These are phyloP conservation scores for Priceomyces medius DNA, from an alignment of 805 yeast species.

Conservation along the genomic window DNA sequence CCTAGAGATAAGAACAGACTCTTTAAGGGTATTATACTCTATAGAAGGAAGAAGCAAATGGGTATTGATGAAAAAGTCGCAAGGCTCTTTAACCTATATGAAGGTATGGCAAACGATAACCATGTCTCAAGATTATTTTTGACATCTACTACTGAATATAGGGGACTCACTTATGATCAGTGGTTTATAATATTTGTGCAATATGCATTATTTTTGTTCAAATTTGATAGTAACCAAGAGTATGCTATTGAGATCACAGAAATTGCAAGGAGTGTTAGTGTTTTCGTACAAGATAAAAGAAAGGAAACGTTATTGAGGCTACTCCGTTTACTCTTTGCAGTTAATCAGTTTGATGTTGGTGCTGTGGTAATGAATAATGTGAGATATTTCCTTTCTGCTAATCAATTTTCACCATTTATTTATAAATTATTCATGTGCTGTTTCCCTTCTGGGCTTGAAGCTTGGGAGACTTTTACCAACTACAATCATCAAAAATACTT, in stretches of 20 bases:
- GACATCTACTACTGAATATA: slow-evolving; percentile 58
- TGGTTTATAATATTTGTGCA: slow-evolving; percentile 89
- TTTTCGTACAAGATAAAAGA: slow-evolving; percentile 65
- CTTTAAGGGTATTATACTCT: slow-evolving; percentile 65
- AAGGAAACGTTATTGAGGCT: slow-evolving; percentile 60
- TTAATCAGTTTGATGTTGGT: slow-evolving; percentile 47
- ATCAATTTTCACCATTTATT: slow-evolving; percentile 73
- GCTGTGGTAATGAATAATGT: slow-evolving; percentile 53
- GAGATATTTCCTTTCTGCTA: slow-evolving; percentile 61
- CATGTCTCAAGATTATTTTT: slow-evolving; percentile 28
- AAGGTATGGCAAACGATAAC: slow-evolving; percentile 44
- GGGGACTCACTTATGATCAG: slow-evolving; percentile 72
- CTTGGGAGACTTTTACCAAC: slow-evolving; percentile 63
- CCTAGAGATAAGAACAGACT: slow-evolving; percentile 70
- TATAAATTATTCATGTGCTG: slow-evolving; percentile 66
- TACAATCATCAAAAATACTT: slow-evolving; percentile 88
- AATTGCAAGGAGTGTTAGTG: slow-evolving; percentile 73
- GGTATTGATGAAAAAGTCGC: slow-evolving; percentile 73
- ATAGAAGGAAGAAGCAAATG: slow-evolving; percentile 59
- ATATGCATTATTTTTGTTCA: slow-evolving; percentile 66
- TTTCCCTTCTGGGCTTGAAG: slow-evolving; percentile 58
- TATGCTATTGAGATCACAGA: slow-evolving; percentile 54
- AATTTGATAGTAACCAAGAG: slow-evolving; percentile 63
- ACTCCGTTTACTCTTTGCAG: slow-evolving; percentile 63
- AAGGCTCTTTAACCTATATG: slow-evolving; percentile 63